Base-by-base conservation (phyloP, 257 asterid genomes). In the Lycium barbarum region DNA sequence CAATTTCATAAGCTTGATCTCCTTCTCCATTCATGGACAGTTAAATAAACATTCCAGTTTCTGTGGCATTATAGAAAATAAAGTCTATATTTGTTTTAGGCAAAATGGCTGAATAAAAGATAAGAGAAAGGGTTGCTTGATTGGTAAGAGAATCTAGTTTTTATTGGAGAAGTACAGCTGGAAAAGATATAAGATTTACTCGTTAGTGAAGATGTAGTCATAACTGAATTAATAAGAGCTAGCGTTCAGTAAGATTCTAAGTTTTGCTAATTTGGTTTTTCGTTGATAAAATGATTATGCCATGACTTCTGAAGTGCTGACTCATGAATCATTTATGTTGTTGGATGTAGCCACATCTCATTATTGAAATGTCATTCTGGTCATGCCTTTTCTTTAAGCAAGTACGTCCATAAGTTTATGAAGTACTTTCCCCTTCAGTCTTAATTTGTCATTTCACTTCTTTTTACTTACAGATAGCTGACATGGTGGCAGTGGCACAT, bases 401-500 rank as follows among this genome's bases (percentile, higher is more conserved):
- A 76, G 14, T 26, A 26, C 53, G 15, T 2, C 63, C 15, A 26
- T 7, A 26, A 26, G 65, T 53, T 51, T 14, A 53, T 76, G 63
- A 76, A 51, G 33, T 70, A 70, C 14, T 84, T 74, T 70, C 70
- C 33, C 51, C 22, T 73, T 79, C 76, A 10, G 49, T 70, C 43
- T 53, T 35, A 51, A 36, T 84, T 68, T 81, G 71, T 81, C 22
- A 38, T 67, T 49, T 45, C 20, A 57, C 70, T 43, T 86, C 80
- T 7, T 70, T 73, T 85, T 90, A 40, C 82, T 86, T 85, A 49
- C 86, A 96, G 99, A 96, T 96, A 89, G 98, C 98, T 88, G 99
- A 95, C 88, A 96, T 95, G 98, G 99, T 96, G 87, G 99, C 97
- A 80, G 98, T 95, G 92, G 99, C 99, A 82, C 92, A 88, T 76